Evolutionary conservation across 352 stramenopile genomes (phyloP).

Genomic region (Phytophthora idaei): DNA sequence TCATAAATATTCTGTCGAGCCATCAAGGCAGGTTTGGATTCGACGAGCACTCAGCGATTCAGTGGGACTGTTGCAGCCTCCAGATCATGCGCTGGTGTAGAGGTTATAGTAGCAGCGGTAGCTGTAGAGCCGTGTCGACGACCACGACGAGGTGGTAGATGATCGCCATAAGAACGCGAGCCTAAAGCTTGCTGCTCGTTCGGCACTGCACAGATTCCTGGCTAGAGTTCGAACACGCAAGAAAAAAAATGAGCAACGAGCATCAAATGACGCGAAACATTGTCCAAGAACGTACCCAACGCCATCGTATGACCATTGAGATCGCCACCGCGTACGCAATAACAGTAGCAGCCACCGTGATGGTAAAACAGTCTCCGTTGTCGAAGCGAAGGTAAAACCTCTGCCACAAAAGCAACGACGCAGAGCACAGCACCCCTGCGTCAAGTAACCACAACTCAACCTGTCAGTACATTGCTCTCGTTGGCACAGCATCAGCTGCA

Average conservation of each 20-base stretch:
- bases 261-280: neutral
- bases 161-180: conserved; percentile 29
- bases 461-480: neutral
- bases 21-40: neutral
- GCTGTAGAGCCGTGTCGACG: conserved; percentile 21
- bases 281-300: conserved; percentile 50
- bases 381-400: conserved; percentile 54
- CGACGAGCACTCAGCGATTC: conserved; percentile 24
- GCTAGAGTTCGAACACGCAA: conserved; percentile 38
- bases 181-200: conserved; percentile 67
- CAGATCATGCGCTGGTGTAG: conserved; percentile 25
- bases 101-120: conserved; percentile 19
- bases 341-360: conserved; percentile 65
- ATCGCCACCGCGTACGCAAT: conserved; percentile 71
- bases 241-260: conserved; percentile 9
- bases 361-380: conserved; percentile 78
- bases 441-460: conserved; percentile 5
- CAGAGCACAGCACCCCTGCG: conserved; percentile 50
- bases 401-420: conserved; percentile 66
- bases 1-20: conserved; percentile 6
- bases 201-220: conserved; percentile 73
- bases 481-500: neutral
- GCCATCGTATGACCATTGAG: conserved; percentile 80
- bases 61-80: conserved; percentile 29
- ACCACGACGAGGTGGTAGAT: conserved; percentile 30